Conservation (phyloP, 176 grass and related monocot genomes). For the Rhipidocladum racemiflorum region DNA sequence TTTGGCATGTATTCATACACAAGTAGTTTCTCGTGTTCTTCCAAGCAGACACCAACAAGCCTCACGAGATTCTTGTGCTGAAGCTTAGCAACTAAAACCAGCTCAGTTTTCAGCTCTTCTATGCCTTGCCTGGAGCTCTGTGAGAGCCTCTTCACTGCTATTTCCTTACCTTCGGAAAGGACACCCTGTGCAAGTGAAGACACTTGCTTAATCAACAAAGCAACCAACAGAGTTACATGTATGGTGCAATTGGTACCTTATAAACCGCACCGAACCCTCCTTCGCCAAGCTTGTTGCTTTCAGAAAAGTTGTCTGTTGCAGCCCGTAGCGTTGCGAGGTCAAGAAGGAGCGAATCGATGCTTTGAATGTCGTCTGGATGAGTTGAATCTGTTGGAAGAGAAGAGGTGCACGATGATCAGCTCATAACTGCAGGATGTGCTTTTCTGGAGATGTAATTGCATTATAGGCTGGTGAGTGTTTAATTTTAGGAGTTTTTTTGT, state of each 20-base stretch:
- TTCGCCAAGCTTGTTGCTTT: constrained; percentile 61
- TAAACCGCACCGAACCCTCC: constrained; percentile 74
- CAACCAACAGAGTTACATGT: not conserved
- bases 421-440: not conserved
- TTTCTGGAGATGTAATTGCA: not conserved
- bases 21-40: constrained; percentile 45
- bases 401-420: not conserved
- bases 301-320: constrained; percentile 63
- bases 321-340: constrained; percentile 37
- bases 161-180: constrained; percentile 37
- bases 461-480: not conserved
- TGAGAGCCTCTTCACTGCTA: constrained; percentile 51
- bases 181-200: constrained; percentile 15
- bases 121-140: constrained; percentile 38
- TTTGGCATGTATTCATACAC: constrained; percentile 14
- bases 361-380: constrained; percentile 34
- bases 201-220: not conserved
- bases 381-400: constrained; percentile 34
- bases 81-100: constrained; percentile 49
- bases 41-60: constrained; percentile 42
- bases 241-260: constrained; percentile 38
- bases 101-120: constrained; percentile 45
- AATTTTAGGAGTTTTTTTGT: too few species aligned
- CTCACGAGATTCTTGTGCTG: constrained; percentile 53
- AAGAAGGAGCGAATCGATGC: constrained; percentile 47